Conservation (phyloP, 495 filamentous ascomycete species). For the Corynascus novoguineensis region DNA sequence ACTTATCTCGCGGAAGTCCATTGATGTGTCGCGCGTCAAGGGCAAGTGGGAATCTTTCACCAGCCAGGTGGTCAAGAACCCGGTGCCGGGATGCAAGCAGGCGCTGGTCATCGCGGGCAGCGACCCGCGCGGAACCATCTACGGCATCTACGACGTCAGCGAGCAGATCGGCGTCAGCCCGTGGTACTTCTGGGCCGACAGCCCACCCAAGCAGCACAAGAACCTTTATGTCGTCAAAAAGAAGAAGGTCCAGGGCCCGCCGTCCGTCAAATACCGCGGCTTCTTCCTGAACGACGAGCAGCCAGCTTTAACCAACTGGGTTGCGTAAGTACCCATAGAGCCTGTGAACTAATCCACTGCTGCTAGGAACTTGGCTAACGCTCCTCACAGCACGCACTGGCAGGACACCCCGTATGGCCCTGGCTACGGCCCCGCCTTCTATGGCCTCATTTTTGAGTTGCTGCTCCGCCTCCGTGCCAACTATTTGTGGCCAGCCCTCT, state of each 20-base stretch:
- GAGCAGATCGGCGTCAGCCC: constrained; percentile 74
- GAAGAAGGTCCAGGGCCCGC: constrained; percentile 53
- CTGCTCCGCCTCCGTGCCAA: constrained; percentile 65
- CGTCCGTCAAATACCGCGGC: constrained; percentile 67
- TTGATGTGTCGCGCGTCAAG: constrained; percentile 50
- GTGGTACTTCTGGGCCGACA: constrained; percentile 74
- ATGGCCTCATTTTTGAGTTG: constrained; percentile 65
- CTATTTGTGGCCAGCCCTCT: constrained; percentile 70
- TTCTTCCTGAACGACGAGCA: constrained; percentile 79
- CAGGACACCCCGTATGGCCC: constrained; percentile 47
- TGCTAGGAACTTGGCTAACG: not conserved
- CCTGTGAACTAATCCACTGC: too few relatives aligned
- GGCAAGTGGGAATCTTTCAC: constrained; percentile 68
- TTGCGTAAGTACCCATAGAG: constrained; percentile 35
- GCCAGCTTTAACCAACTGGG: constrained; percentile 65
- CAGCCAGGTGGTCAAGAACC: constrained; percentile 53
- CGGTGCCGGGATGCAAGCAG: constrained; percentile 50
- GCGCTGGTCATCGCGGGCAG: constrained; percentile 66
- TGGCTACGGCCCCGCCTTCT: constrained; percentile 59
- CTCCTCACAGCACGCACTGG: constrained; percentile 24
- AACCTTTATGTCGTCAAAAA: constrained; percentile 51
- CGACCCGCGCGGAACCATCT: constrained; percentile 66
- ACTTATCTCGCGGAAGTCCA: constrained; percentile 48
- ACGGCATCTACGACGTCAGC: constrained; percentile 66
- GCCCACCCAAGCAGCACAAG: constrained; percentile 48